These are phyloP conservation scores for Malus orientalis DNA, from an alignment of 306 rosid species.

Conservation along the genomic window DNA sequence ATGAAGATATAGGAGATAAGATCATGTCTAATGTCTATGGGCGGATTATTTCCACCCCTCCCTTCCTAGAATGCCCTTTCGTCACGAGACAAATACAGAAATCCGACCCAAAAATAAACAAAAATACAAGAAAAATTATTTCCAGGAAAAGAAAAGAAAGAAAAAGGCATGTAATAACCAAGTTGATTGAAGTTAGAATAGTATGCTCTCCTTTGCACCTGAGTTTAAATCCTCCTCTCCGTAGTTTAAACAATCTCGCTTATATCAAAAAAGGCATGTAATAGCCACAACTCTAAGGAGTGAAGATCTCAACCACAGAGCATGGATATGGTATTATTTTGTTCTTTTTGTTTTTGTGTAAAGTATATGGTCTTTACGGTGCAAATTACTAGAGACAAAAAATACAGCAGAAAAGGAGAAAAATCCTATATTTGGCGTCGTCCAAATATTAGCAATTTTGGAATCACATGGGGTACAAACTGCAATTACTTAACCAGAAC, in stretches of 20 bases:
- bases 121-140: neutral
- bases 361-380: neutral
- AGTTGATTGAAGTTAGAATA: no score
- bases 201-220: no score
- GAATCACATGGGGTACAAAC: neutral
- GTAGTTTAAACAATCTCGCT: neutral
- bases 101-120: neutral
- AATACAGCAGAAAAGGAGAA: neutral
- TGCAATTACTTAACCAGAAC: neutral
- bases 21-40: conserved; percentile 18
- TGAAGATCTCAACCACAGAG: neutral
- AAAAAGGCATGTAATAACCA: neutral
- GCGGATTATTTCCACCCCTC: conserved; percentile 24
- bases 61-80: conserved; percentile 28
- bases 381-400: neutral
- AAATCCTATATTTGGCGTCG: neutral
- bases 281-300: neutral
- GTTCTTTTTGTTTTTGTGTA: neutral
- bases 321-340: no score
- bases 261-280: neutral
- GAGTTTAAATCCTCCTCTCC: no score
- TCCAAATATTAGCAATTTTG: neutral
- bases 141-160: neutral
- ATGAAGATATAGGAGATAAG: conserved; percentile 60
- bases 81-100: neutral